These are phyloP conservation scores for Xylaria bambusicola DNA, from an alignment of 495 filamentous ascomycete species.

Conservation along the genomic window DNA sequence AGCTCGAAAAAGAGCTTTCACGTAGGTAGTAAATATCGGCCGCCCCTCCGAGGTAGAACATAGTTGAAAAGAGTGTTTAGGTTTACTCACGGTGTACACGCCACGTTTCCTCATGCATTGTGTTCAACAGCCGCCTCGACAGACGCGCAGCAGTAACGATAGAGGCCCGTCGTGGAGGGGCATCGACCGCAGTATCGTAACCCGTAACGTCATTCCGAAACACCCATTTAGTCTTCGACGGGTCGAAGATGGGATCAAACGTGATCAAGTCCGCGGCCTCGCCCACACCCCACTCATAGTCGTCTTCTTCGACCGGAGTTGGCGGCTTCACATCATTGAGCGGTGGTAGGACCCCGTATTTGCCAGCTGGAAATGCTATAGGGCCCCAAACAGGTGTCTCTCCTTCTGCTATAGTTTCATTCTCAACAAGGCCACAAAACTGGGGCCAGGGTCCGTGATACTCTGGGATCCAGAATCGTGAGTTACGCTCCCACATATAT, in stretches of 20 bases:
- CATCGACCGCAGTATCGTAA: conserved; percentile 63
- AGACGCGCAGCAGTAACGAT: conserved; percentile 76
- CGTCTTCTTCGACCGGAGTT: conserved; percentile 42
- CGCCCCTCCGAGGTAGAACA: no score
- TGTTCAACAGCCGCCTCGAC: conserved; percentile 68
- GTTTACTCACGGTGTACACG: conserved; percentile 50
- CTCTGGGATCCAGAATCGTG: conserved; percentile 50
- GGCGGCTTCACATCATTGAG: conserved; percentile 51
- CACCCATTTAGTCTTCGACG: conserved; percentile 55
- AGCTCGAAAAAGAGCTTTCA: no score
- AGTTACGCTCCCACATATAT: conserved; percentile 49
- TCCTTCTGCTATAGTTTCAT: conserved; percentile 21
- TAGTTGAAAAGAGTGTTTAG: no score
- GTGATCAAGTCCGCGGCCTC: conserved; percentile 59
- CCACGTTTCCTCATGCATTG: conserved; percentile 81
- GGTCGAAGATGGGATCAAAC: conserved; percentile 55
- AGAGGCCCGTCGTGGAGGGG: conserved; percentile 71
- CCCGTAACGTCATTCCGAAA: conserved; percentile 70
- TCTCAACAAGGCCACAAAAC: conserved; percentile 47
- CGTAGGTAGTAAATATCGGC: no score
- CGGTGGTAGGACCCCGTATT: conserved; percentile 13
- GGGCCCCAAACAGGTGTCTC: conserved; percentile 33
- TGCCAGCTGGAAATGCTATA: conserved; percentile 22
- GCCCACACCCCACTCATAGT: conserved; percentile 61
- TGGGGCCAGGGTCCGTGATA: conserved; percentile 46